Evolutionary conservation across 2,329 filamentous ascomycete species (phyloP), one percentile per base, ranked within the genome.

Genomic region (Fusarium hainanense): DNA sequence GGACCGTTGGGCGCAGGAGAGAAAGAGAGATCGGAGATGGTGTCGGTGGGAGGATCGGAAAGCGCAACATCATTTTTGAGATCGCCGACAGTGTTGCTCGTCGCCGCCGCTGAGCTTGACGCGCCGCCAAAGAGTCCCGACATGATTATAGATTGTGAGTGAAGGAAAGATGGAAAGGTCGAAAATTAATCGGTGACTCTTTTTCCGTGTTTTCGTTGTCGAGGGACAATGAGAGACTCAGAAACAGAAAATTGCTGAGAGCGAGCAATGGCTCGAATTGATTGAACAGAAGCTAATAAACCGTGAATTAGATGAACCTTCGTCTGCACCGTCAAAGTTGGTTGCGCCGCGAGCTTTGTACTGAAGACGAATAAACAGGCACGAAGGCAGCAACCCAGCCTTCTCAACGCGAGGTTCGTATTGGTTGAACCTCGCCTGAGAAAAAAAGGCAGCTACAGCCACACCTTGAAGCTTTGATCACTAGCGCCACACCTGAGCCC

Each of bases 1-100:
- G 79, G 78, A 47, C 75, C 80, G 76, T 78, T 84, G 76, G 66
- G 82, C 76, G 76, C 85, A 76, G 91, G 89, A 16, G 92, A 94
- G 83, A 98, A 99, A 50, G 89, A 85, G 64, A 99, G 86, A 77
- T 94, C 93, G 37, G 94, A 94, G 76, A 98, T 92, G 80, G 92
- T 93, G 82, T 99, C 96, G 73, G 93, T 90, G 23, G 96, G 96
- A 16, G 92, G 92, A 70, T 90, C 88, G 64, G 84, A 87, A 58
- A 99, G 85, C 56, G 91, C 87, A 57, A 98, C 89, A 80, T 99
- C 96, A 77, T 94, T 92, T 77, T 92, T 94, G 63, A 97, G 90
- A 77, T 99, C 95, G 74, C 96, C 96, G 10, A 95, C 89, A 3
- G 94, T 96, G 72, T 91, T 92, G 40, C 89, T 80, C 32, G 89